These are phyloP conservation scores for Domatiomyces catenatus DNA, from an alignment of 2,329 filamentous ascomycete genomes.

Conservation along the genomic window DNA sequence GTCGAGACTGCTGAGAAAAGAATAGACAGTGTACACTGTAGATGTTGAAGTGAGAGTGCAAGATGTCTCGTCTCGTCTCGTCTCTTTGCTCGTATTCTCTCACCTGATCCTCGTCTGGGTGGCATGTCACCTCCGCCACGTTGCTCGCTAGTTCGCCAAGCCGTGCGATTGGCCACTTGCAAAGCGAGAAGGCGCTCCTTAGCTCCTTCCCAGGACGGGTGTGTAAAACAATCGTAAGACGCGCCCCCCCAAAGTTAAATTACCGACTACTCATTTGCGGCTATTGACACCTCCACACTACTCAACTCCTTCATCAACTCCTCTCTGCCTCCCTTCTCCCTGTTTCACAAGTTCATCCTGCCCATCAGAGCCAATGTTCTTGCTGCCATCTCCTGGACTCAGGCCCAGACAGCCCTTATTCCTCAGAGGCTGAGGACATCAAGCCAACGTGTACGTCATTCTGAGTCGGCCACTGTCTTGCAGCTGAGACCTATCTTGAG, in stretches of 20 bases:
- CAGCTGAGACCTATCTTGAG: no score
- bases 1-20: no score
- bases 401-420: neutral
- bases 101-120: neutral
- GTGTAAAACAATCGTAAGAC: neutral
- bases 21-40: no score
- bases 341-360: neutral
- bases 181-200: neutral
- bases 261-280: neutral
- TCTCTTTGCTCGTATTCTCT: neutral
- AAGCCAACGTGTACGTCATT: neutral
- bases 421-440: neutral
- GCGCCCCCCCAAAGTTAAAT: neutral
- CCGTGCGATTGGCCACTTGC: neutral
- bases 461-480: neutral
- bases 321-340: neutral
- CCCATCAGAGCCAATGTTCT: neutral
- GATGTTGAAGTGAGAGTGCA: no score
- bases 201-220: no score
- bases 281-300: neutral
- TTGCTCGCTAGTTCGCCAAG: neutral
- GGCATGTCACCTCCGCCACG: no score
- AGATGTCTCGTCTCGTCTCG: no score
- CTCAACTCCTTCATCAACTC: neutral
- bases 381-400: neutral